Evolutionary conservation across 1,284 basidiomycete species (phyloP).

Genomic region (Pyrrhoderma lamaoense): DNA sequence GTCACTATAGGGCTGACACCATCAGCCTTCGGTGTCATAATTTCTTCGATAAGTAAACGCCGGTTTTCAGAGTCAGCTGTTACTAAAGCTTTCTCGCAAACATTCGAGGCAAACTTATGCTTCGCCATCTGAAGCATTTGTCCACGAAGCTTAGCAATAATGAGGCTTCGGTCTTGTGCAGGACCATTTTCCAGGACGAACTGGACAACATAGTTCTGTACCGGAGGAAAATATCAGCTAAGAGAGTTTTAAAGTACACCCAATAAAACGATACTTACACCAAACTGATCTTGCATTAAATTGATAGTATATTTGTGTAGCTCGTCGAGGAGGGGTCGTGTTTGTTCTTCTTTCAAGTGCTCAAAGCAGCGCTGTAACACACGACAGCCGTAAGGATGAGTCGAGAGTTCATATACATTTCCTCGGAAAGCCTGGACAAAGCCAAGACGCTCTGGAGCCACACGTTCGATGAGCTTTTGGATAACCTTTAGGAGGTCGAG

Average conservation of each 20-base stretch:
- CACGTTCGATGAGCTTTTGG: conserved; percentile 81
- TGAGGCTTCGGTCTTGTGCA: conserved; percentile 58
- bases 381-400: conserved; percentile 91
- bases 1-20: conserved; percentile 56
- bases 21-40: conserved; percentile 60
- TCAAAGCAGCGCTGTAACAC: conserved; percentile 94
- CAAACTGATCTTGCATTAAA: conserved; percentile 85
- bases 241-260: conserved; percentile 6
- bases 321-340: conserved; percentile 76
- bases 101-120: conserved; percentile 97
- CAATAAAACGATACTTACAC: conserved; percentile 65
- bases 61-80: conserved; percentile 59
- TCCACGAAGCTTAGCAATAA: conserved; percentile 71
- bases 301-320: conserved; percentile 65
- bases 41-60: conserved; percentile 70
- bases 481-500: conserved; percentile 44
- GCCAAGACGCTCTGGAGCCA: conserved; percentile 66
- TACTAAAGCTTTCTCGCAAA: conserved; percentile 87
- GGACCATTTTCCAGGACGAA: conserved; percentile 84
- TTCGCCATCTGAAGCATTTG: conserved; percentile 74
- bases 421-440: conserved; percentile 78
- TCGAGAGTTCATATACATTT: conserved; percentile 78
- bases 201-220: conserved; percentile 90
- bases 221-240: conserved; percentile 12
- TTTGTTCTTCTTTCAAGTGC: conserved; percentile 65